phyloP scores from a whole-genome alignment of 2,329 filamentous ascomycete species.

The Tothia fuscella region DNA sequence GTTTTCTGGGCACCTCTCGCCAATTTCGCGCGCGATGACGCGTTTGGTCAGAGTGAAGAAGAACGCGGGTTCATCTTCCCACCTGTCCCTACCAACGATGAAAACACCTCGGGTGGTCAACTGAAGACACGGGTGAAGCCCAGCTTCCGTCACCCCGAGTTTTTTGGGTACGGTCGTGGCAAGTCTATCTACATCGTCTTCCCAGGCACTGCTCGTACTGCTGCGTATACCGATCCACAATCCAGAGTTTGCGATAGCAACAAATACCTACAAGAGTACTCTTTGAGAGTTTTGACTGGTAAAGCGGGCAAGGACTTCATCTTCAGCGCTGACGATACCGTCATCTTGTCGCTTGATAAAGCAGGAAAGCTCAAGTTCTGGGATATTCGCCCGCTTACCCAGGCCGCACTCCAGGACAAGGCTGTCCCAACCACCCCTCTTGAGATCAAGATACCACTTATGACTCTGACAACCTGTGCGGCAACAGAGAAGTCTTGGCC shows the following conservation, averaged over 20 bases:
- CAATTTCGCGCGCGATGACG: conserved; percentile 49
- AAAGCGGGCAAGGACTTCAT: conserved; percentile 98
- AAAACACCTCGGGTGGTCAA: conserved; percentile 81
- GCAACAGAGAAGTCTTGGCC: conserved; percentile 92
- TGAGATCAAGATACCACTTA: conserved; percentile 74
- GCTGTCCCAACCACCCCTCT: conserved; percentile 38
- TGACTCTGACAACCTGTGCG: conserved; percentile 76
- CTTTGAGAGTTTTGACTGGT: conserved; percentile 86
- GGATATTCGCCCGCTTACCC: conserved; percentile 75
- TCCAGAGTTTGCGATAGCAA: conserved; percentile 67
- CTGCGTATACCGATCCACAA: conserved; percentile 37
- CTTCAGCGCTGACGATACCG: conserved; percentile 92
- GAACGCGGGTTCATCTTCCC: conserved; percentile 81
- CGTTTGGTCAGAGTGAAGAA: conserved; percentile 45
- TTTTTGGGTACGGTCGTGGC: conserved; percentile 88
- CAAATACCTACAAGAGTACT: conserved; percentile 73
- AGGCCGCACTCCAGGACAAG: conserved; percentile 33
- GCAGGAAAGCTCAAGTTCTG: conserved; percentile 94
- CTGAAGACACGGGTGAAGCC: conserved; percentile 91
- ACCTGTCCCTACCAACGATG: conserved; percentile 72
- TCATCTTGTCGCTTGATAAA: conserved; percentile 93
- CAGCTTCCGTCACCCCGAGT: conserved; percentile 79
- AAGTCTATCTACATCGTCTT: conserved; percentile 89
- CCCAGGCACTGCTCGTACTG: conserved; percentile 42
- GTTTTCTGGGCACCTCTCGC: conserved; percentile 91